Percentiles rank a stretch among this genome's conserved stretches.
phyloP scores from a whole-genome alignment of 495 filamentous ascomycete species.

The Daldinia caldariorum region DNA sequence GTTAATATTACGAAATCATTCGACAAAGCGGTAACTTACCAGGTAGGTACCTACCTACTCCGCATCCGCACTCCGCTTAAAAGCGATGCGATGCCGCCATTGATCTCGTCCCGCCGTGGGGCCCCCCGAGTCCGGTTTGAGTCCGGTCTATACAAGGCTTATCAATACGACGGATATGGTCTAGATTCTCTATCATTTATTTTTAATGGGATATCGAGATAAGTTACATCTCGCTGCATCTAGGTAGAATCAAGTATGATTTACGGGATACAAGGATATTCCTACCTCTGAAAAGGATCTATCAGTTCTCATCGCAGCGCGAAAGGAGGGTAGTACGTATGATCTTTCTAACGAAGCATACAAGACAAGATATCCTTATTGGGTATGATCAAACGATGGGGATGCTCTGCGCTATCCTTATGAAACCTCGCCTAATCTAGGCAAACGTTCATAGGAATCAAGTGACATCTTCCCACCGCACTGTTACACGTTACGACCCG shows the following conservation, averaged over 20 bases:
- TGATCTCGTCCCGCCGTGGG: conserved; percentile 33
- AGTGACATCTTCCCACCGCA: not conserved
- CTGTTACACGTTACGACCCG: not conserved
- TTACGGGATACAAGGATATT: not conserved
- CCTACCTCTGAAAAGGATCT: not conserved
- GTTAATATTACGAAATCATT: conserved; percentile 17
- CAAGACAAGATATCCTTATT: not conserved
- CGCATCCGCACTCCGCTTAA: conserved; percentile 39
- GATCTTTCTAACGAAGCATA: not conserved
- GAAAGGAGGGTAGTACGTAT: not conserved
- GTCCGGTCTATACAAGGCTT: conserved; percentile 18
- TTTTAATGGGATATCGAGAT: not conserved
- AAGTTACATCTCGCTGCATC: not conserved
- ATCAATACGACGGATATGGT: conserved; percentile 3
- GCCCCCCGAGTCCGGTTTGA: conserved; percentile 37
- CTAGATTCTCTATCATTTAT: conserved; percentile 9
- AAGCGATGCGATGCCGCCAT: conserved; percentile 22
- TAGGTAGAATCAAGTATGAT: not conserved
- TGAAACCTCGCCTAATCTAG: not conserved
- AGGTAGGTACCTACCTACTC: conserved; percentile 8
- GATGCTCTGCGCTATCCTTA: not conserved
- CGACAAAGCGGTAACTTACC: conserved; percentile 15
- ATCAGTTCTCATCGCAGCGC: not conserved
- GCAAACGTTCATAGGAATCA: not conserved
- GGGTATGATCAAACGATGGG: not conserved